Evolutionary conservation across 106 monocot species (phyloP).

Genomic region (Amphibolis antarctica): DNA sequence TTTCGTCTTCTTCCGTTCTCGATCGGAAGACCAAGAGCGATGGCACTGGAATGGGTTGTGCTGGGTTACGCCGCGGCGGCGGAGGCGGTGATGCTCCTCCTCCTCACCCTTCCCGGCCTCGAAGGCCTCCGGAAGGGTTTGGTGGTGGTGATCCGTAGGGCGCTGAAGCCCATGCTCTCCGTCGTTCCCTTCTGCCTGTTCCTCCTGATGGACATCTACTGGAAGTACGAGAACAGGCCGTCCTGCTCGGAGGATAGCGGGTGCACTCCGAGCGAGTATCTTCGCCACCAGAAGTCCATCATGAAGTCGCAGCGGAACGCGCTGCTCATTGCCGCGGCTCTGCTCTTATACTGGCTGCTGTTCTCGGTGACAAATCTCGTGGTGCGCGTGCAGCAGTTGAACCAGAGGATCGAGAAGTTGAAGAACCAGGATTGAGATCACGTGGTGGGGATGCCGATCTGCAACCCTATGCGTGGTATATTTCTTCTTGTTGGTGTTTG

Average conservation of each 20-base stretch:
- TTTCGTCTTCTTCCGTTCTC: background rate
- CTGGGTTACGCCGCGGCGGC: constrained; percentile 64
- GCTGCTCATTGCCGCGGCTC: constrained; percentile 54
- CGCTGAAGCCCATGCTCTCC: constrained; percentile 62
- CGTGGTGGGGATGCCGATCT: background rate
- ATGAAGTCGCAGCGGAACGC: constrained; percentile 83
- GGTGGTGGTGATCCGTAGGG: constrained; percentile 36
- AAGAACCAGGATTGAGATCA: constrained; percentile 32
- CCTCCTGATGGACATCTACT: constrained; percentile 69
- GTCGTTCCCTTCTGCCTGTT: constrained; percentile 77
- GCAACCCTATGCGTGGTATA: background rate
- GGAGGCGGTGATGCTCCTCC: constrained; percentile 73
- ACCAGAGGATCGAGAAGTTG: constrained; percentile 50
- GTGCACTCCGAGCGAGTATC: constrained; percentile 60
- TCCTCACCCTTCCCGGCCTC: constrained; percentile 64
- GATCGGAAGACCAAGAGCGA: constrained; percentile 9
- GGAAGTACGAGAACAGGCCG: constrained; percentile 76
- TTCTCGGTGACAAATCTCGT: constrained; percentile 51
- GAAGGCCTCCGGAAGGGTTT: constrained; percentile 48
- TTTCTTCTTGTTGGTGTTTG: background rate
- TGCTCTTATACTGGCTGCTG: constrained; percentile 66
- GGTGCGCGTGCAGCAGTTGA: constrained; percentile 32
- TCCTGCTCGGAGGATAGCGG: constrained; percentile 45
- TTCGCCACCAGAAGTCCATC: constrained; percentile 61
- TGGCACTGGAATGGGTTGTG: constrained; percentile 90